A percentile compares a stretch with the other conserved stretches of the same genome.
Evolutionary conservation across 2,329 filamentous ascomycete genomes (phyloP).

Genomic region (Colletotrichum sp.): DNA sequence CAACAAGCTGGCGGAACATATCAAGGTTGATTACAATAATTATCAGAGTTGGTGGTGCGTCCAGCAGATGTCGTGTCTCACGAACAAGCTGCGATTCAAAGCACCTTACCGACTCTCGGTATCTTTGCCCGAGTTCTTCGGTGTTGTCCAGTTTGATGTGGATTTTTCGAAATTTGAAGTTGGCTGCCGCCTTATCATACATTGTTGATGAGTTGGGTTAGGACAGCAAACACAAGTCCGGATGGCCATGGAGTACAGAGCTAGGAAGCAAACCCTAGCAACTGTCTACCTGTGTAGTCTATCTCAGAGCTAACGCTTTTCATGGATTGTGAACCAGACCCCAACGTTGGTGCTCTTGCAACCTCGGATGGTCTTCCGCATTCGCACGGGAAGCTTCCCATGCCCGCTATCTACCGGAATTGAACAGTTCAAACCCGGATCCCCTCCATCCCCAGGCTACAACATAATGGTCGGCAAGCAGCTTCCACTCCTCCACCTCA

Average conservation of each 20-base stretch:
- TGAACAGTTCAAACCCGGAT: conserved; percentile 33
- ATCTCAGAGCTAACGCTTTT: not conserved
- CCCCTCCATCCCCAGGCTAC: conserved; percentile 87
- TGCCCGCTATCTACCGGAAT: not conserved
- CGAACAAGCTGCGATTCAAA: not conserved
- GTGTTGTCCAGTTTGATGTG: not conserved
- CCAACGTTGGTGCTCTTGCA: not conserved
- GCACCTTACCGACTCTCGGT: not conserved
- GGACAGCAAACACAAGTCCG: not conserved
- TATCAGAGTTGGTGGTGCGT: not conserved
- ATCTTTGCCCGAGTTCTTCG: not conserved
- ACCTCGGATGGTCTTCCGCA: not conserved
- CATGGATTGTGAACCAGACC: not conserved
- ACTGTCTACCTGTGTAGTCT: not conserved
- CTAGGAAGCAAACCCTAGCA: not conserved
- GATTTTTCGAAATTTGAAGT: not conserved
- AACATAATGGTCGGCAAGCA: conserved; percentile 88
- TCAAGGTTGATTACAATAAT: not conserved
- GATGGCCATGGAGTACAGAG: not conserved
- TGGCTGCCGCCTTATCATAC: not conserved
- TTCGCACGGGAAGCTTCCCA: not conserved
- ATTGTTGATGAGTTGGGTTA: not conserved
- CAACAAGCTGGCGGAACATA: not conserved
- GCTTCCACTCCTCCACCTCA: conserved; percentile 91
- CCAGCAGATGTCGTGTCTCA: not conserved